A percentile compares a stretch with the other conserved stretches of the same genome.
Evolutionary conservation across 169 alveolate species (phyloP).

Genomic region (Sarcocystis neurona): DNA sequence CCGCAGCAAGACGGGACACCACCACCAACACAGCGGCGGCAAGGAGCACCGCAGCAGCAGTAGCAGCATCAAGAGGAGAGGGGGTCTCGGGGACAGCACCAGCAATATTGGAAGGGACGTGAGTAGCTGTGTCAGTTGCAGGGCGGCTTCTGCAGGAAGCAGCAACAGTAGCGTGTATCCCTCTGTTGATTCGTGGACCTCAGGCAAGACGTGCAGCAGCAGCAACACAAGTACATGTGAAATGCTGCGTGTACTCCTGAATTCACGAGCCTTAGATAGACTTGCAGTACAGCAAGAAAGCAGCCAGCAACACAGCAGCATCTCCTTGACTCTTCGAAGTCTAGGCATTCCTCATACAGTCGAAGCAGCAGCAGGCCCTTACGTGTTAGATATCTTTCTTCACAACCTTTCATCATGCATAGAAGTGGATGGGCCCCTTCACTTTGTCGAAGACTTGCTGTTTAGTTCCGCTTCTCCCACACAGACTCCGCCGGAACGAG

Average conservation of each 20-base stretch:
- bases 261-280: no score
- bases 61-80: background rate
- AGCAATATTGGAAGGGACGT: no score
- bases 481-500: background rate
- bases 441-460: background rate
- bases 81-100: background rate
- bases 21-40: no score
- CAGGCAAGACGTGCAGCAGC: no score
- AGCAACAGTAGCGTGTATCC: no score
- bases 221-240: no score
- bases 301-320: conserved; percentile 48
- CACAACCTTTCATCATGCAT: background rate
- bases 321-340: conserved; percentile 26
- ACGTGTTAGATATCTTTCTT: conserved; percentile 30
- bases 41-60: background rate
- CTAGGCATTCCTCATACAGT: conserved; percentile 11
- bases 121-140: no score
- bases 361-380: conserved; percentile 31
- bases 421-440: conserved; percentile 55
- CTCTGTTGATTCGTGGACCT: no score
- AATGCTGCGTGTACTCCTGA: no score
- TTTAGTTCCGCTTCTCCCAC: background rate
- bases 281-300: conserved; percentile 13
- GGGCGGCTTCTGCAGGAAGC: no score
- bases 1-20: no score